A percentile compares a stretch with the other conserved stretches of the same genome.
phyloP scores from a whole-genome alignment of 345 rosid species.

The Cardamine occulta region DNA sequence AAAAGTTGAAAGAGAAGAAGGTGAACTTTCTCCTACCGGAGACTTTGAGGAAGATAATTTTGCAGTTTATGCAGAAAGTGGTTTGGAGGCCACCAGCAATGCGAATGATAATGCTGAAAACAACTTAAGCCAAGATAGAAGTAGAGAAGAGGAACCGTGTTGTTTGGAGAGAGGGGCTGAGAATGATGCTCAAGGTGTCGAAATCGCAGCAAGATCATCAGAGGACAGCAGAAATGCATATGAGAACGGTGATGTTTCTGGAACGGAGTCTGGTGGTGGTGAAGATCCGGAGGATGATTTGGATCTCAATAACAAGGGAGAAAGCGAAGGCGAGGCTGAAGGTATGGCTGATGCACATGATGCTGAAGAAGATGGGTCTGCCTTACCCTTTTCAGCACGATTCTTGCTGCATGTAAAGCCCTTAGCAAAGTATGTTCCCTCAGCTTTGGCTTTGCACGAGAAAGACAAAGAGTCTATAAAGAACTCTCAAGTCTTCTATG shows the following conservation, averaged over 20 bases:
- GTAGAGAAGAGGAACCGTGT: conserved; percentile 56
- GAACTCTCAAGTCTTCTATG: conserved; percentile 72
- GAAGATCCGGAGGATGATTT: conserved; percentile 81
- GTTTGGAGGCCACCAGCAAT: conserved; percentile 53
- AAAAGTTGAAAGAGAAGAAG: conserved; percentile 91
- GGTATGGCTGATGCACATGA: conserved; percentile 86
- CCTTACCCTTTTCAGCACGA: conserved; percentile 71
- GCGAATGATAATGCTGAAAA: conserved; percentile 61
- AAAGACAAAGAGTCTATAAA: conserved; percentile 53
- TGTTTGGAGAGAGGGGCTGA: conserved; percentile 58
- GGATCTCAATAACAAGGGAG: conserved; percentile 76
- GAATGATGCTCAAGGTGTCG: conserved; percentile 75
- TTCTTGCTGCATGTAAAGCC: conserved; percentile 75
- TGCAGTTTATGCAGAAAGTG: conserved; percentile 63
- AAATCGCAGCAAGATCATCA: conserved; percentile 69
- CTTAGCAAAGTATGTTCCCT: conserved; percentile 70
- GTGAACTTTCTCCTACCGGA: conserved; percentile 88
- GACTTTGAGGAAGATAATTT: conserved; percentile 89
- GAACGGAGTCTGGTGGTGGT: conserved; percentile 75
- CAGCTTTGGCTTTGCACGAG: conserved; percentile 47
- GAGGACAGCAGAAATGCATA: conserved; percentile 83
- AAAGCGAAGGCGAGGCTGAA: conserved; percentile 65
- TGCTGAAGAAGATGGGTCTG: conserved; percentile 68
- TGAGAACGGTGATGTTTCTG: conserved; percentile 81
- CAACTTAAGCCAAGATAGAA: conserved; percentile 58